A percentile compares a stretch with the other conserved stretches of the same genome.
These are phyloP conservation scores for Areca catechu DNA, from an alignment of 176 grass and related monocot genomes.

Conservation along the genomic window DNA sequence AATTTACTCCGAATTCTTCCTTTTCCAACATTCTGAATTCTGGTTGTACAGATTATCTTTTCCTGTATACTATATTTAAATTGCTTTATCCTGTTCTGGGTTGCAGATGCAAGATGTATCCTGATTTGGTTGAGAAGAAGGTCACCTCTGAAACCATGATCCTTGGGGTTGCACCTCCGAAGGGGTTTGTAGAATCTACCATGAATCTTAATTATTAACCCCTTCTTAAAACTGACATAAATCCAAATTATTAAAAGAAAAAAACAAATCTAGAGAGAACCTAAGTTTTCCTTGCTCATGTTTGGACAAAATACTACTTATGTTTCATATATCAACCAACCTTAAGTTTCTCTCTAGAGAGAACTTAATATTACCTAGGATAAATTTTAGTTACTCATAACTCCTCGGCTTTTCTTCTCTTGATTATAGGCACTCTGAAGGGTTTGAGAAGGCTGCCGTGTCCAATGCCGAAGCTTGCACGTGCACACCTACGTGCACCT, in stretches of 20 bases:
- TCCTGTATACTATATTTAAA: not conserved
- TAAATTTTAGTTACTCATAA: too few species aligned
- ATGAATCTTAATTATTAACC: not conserved
- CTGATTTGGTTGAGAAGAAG: slow-evolving; percentile 35
- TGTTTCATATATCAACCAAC: too few species aligned
- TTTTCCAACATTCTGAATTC: too few species aligned
- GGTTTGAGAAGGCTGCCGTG: slow-evolving; percentile 15
- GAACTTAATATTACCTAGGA: too few species aligned
- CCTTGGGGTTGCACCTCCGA: slow-evolving; percentile 22
- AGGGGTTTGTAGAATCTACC: slow-evolving; percentile 5
- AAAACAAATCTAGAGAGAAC: too few species aligned
- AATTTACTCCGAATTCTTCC: too few species aligned
- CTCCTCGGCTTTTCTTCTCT: not conserved
- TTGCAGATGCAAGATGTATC: slow-evolving; percentile 38
- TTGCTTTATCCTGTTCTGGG: not conserved
- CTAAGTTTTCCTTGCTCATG: too few species aligned
- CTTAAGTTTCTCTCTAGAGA: too few species aligned
- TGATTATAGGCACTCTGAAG: not conserved
- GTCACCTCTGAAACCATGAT: slow-evolving; percentile 16
- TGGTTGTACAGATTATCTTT: not conserved
- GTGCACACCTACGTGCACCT: slow-evolving; percentile 32
- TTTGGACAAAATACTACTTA: too few species aligned
- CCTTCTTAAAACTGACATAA: too few species aligned
- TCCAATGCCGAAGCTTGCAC: slow-evolving; percentile 25
- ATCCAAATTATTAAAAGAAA: too few species aligned